phyloP scores from a whole-genome alignment of 768 basidiomycete genomes.

The Leccinum aurantiacum region DNA sequence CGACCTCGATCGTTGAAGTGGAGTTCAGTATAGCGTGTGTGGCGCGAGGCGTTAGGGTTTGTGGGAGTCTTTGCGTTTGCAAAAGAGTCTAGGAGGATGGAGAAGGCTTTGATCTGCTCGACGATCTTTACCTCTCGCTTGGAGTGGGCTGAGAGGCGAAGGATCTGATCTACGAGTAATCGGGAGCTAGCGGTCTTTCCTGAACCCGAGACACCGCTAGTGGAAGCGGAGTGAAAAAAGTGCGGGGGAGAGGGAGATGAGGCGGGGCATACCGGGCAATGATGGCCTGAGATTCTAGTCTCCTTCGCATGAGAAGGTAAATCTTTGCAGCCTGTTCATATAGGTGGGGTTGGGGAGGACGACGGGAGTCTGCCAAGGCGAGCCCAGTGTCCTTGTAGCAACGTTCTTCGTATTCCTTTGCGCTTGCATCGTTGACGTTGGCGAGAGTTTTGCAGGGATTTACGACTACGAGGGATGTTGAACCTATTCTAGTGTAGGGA shows the following conservation, averaged over 20 bases:
- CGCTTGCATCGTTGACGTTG: slow-evolving; percentile 55
- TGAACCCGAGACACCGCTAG: slow-evolving; percentile 63
- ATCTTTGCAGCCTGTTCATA: slow-evolving; percentile 63
- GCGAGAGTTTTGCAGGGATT: slow-evolving; percentile 62
- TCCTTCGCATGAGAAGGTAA: slow-evolving; percentile 58
- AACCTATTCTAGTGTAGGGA: slow-evolving; percentile 51
- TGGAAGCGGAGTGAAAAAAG: slow-evolving; percentile 13
- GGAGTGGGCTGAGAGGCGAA: slow-evolving; percentile 59
- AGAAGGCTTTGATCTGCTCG: slow-evolving; percentile 56
- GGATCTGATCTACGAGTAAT: slow-evolving; percentile 56
- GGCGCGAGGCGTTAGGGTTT: slow-evolving; percentile 64
- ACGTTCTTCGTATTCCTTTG: slow-evolving; percentile 56
- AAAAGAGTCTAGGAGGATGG: slow-evolving; percentile 59
- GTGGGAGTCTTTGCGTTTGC: slow-evolving; percentile 64
- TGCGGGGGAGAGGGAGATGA: slow-evolving; percentile 6
- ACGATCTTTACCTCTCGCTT: slow-evolving; percentile 52
- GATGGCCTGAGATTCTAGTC: slow-evolving; percentile 53
- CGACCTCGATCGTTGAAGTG: slow-evolving; percentile 59
- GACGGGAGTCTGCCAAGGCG: slow-evolving; percentile 35
- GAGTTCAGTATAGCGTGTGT: slow-evolving; percentile 58
- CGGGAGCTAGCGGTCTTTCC: slow-evolving; percentile 55
- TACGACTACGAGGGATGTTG: slow-evolving; percentile 52
- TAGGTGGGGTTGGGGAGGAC: slow-evolving; percentile 54
- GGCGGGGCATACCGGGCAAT: slow-evolving; percentile 47
- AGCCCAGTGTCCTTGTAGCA: slow-evolving; percentile 54